Evolutionary conservation across 306 rosid genomes (phyloP), one percentile per base, ranked within the genome.

Genomic region (Cucumis cinereus): DNA sequence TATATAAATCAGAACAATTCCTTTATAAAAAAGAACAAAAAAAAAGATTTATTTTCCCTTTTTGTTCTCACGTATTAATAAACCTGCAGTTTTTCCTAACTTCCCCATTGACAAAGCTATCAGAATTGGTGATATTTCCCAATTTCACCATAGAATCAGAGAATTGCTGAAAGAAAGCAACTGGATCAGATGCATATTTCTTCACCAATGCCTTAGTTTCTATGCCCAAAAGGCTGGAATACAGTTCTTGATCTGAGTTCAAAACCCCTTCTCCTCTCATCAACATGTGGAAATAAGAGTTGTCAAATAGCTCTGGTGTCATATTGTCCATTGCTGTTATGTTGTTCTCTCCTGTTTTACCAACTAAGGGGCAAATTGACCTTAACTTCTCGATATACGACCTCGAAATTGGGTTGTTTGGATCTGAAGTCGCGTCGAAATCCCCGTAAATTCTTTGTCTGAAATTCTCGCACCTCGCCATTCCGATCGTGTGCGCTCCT

Each of bases 401-500:
- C 52, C 79, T 82, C 0, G 96, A 84, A 45, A 85, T 20, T 20
- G 92, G 88, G 68, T 83, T 86, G 52, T 76, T 77, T 55, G 22
- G 0, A 45, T 75, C 79, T 6, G 92, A 80, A 22, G 88, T 87
- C 59, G 79, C 53, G 79, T 56, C 82, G 1, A 80, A 90, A 47
- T 85, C 92, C 20, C 90, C 89, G 1, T 94, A 90, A 19, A 94
- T 87, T 70, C 97, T 85, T 56, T 83, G 20, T 50, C 95, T 64
- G 80, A 87, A 87, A 77, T 54, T 91, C 47, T 83, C 56, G 76
- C 98, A 94, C 73, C 86, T 77, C 8, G 97, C 95, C 89, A 84
- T 73, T 50, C 98, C 98, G 22, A 94, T 94, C 0, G 97, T 91
- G 91, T 94, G 98, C n/a, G 97, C 87, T 74, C 98, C 98, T 94